Conservation (phyloP, 129 eudicot genomes). For the Apium graveolens region DNA sequence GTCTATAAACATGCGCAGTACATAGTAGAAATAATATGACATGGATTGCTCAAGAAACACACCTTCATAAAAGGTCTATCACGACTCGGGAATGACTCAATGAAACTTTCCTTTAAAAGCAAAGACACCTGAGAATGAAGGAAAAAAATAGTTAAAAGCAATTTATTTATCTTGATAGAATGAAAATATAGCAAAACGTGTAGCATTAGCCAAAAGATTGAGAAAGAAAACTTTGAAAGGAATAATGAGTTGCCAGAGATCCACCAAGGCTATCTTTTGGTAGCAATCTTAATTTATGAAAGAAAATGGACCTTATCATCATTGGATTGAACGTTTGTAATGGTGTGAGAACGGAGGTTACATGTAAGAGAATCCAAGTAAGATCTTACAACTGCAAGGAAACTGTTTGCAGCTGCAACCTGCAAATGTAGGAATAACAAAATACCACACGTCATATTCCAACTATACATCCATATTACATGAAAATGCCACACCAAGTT, state of each 20-base stretch:
- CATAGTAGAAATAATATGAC: slow-evolving; percentile 6
- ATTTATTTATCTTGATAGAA: background rate
- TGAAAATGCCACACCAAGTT: background rate
- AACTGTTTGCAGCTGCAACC: slow-evolving; percentile 92
- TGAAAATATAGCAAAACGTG: background rate
- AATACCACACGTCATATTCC: slow-evolving; percentile 7
- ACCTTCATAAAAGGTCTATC: slow-evolving; percentile 96
- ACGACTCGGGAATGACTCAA: slow-evolving; percentile 85
- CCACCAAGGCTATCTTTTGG: background rate
- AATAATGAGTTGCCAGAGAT: slow-evolving; percentile 9
- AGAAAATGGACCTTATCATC: slow-evolving; percentile 70
- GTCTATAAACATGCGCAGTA: background rate
- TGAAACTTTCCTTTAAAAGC: slow-evolving; percentile 95
- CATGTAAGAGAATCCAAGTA: slow-evolving; percentile 88
- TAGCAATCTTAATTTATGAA: background rate
- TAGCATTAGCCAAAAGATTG: background rate
- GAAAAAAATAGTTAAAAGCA: background rate
- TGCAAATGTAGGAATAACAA: slow-evolving; percentile 26
- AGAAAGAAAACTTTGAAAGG: slow-evolving; percentile 5
- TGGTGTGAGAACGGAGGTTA: slow-evolving; percentile 90
- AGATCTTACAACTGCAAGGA: slow-evolving; percentile 58
- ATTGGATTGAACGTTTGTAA: slow-evolving; percentile 94
- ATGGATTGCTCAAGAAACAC: slow-evolving; percentile 14
- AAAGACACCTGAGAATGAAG: slow-evolving; percentile 62
- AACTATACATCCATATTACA: background rate